Evolutionary conservation across 169 alveolate genomes (phyloP), one percentile per base, ranked within the genome.

Genomic region (Babesia caballi): DNA sequence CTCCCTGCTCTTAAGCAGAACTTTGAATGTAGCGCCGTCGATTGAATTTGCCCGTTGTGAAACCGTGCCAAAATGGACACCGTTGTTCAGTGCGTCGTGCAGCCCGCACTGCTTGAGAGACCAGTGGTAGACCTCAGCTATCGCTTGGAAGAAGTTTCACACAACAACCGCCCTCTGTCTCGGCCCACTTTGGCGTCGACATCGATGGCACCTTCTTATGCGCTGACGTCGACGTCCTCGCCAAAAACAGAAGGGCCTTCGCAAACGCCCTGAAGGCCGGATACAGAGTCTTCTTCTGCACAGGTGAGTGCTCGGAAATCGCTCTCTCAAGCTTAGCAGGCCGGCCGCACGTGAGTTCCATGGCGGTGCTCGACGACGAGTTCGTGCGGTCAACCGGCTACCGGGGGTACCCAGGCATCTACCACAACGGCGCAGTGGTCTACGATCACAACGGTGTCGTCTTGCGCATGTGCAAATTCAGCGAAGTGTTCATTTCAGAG

Each of bases 341-440:
- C 30, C 82, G 88, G 4, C 84, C 88, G 14, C 27, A 54, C 19
- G n/a, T 15, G 28, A 41, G 70, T 9, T 33, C 76, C n/a, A n/a
- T 50, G 59, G 56, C 38, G 12, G 50, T 58, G 3, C 46, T 71
- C 40, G 84, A 65, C 33, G 70, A 81, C 8, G 38, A 69, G 33
- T 70, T 63, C 35, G 61, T 69, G 38, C 27, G 41, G 27, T 28
- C 42, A 17, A 71, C 77, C 8, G 88, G 83, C 3, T 81, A 81
- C 81, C 9, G 46, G 14, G 88, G 83, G 21, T 81, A 30, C 54
- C 88, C 88, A 12, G 88, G 88, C 14, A 52, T 81, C 11, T 81
- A 81, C 51, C 71, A 54, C 66, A 72, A 72, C 53, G 88, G 88
- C 9, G 52, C 75, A 12, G 84, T 72, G 11, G 78, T 81, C 0